Base-by-base conservation (phyloP, 2,329 filamentous ascomycete genomes). In the Curvularia sp. region DNA sequence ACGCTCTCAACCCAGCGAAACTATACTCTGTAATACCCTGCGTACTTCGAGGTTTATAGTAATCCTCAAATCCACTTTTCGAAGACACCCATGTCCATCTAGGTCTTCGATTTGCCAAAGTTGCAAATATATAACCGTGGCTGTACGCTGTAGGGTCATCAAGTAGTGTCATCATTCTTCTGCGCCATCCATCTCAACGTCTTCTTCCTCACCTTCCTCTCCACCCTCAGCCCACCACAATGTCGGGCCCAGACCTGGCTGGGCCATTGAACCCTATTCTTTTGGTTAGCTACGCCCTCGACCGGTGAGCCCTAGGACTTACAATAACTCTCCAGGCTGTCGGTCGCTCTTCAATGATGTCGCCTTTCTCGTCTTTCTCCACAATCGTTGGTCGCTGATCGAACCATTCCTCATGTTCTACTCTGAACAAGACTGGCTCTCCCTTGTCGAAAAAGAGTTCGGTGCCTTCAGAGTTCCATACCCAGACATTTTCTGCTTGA, bases 371-470 rank as follows among this genome's bases (percentile, higher is more conserved):
- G 13, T 86, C 83, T 63, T 89, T 81, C 77, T 35, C 89, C 86
- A 51, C 88, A 89, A 42, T 88, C 86, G 78, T 96, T 88, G 94
- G 94, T 0, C 90, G 88, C 76, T 96, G 90, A 75, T 98, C 94
- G 60, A 92, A 87, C 93, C 95, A 99, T 65, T 91, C 86, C 79
- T 99, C 95, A 50, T 89, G 86, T 67, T 96, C 88, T 41, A 98
- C 88, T 22, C 92, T 86, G 70, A 98, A 90, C 41, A 94, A 86
- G 28, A 97, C 93, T 69, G 90, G 88, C 79, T 98, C 95, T 71
- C 94, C 89, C 69, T 89, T 89, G 77, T 99, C 95, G 77, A 95
- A 96, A 75, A 90, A 97, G 66, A 96, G 86, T 28, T 88, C 84
- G 15, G 88, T 84, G 10, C 92, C 84, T 15, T 85, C 90, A 9